phyloP scores from a whole-genome alignment of 208 protist genomes.

The Blastocrithidia nonstop region DNA sequence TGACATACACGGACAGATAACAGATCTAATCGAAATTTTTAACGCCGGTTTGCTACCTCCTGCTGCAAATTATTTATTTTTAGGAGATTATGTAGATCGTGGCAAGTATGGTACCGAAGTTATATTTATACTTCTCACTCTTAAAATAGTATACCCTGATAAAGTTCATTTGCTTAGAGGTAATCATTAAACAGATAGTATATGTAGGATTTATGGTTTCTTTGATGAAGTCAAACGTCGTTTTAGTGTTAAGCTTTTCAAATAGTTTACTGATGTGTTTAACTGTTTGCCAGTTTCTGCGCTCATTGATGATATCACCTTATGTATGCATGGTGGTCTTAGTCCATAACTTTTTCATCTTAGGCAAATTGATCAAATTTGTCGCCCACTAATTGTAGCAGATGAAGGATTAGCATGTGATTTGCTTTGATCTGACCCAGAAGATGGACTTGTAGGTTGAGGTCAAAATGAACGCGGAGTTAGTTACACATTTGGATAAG shows the following conservation, averaged over 20 bases:
- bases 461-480: slow-evolving; percentile 93
- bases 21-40: slow-evolving; percentile 91
- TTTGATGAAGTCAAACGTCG: slow-evolving; percentile 94
- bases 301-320: slow-evolving; percentile 73
- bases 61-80: slow-evolving; percentile 93
- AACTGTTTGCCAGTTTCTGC: slow-evolving; percentile 86
- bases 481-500: slow-evolving; percentile 94
- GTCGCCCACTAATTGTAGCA: slow-evolving; percentile 10
- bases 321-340: slow-evolving; percentile 97
- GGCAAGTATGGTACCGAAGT: slow-evolving; percentile 94
- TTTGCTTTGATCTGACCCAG: slow-evolving; percentile 97
- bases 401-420: slow-evolving; percentile 89
- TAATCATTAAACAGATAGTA: slow-evolving; percentile 98
- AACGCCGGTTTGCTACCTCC: slow-evolving; percentile 73
- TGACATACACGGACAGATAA: slow-evolving; percentile 94
- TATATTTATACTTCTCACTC: slow-evolving; percentile 69
- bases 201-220: slow-evolving; percentile 99
- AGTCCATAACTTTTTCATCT: slow-evolving; percentile 95
- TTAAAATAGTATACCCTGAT: slow-evolving; percentile 93
- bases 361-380: slow-evolving; percentile 90
- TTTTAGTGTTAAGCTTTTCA: slow-evolving; percentile 43
- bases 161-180: slow-evolving; percentile 97
- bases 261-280: slow-evolving; percentile 43
- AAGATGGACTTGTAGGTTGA: slow-evolving; percentile 64
- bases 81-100: slow-evolving; percentile 98